Base-by-base conservation (phyloP, 139 green algal genomes). In the Chlorella sorokiniana region DNA sequence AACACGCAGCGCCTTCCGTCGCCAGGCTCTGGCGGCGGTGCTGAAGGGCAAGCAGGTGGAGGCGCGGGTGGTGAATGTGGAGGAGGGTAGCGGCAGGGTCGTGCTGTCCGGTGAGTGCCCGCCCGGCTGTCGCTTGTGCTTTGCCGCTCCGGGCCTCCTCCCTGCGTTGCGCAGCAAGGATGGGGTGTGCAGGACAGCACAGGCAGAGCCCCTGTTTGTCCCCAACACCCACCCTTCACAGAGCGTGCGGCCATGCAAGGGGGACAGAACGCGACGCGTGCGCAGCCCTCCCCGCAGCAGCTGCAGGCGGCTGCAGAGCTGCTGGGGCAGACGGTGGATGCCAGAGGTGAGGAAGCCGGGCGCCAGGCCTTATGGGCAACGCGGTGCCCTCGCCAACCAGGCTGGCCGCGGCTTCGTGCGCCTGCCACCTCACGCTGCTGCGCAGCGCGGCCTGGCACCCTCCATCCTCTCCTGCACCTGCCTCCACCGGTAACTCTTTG, bases 51-150 rank as follows among this genome's bases (percentile, higher is more conserved):
- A 27, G 9, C 52, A 79, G 73, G 18, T 79, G 23, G 54, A 37
- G 14, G 73, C 54, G 3, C 54, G 29, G 10, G 73, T 54, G 22
- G 52, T 79, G 10, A 68, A 79, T 23, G 54, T 79, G 27, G 73
- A 79, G 10, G 54, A 52, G 0, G 11, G 22, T 14, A 69, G 37
- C 37, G 54, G 54, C 4, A 40, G 54, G 9, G 73, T 79, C 7
- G 73, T 79, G 51, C 73, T 79, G 73, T 52, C 54, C 3, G 73
- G 73, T 79, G 73, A 37, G 33, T 22, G 4, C 29, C 62, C 8
- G n/a, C n/a, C n/a, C n/a, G n/a, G n/a, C n/a, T n/a, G n/a, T n/a
- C n/a, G n/a, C n/a, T n/a, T n/a, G n/a, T n/a, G n/a, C n/a, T n/a
- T n/a, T n/a, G n/a, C n/a, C n/a, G n/a, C n/a, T n/a, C n/a, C n/a